Conservation (phyloP, 225 moss, liverwort and hornwort genomes). For the Physcomitrellopsis africana region DNA sequence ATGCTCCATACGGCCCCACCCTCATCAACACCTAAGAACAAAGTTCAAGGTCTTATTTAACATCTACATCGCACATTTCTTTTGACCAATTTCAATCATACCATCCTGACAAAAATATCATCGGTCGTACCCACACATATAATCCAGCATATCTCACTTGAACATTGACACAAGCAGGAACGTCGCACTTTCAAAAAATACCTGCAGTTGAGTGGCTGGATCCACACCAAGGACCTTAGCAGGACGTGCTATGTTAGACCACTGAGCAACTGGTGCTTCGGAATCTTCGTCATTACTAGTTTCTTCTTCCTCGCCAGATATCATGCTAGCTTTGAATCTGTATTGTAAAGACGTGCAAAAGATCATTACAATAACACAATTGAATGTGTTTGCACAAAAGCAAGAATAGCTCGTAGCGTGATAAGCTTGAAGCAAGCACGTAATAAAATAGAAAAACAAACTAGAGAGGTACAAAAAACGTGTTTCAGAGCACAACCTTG, state of each 20-base stretch:
- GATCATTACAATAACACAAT: constrained; percentile 20
- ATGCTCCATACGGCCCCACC: constrained; percentile 87
- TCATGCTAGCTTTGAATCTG: constrained; percentile 82
- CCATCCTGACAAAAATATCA: not conserved
- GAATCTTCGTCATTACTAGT: constrained; percentile 66
- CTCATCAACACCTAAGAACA: constrained; percentile 65
- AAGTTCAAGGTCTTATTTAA: not conserved
- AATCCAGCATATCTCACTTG: not conserved
- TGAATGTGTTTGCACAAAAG: no score
- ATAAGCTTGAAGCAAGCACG: not conserved
- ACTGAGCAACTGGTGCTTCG: constrained; percentile 29
- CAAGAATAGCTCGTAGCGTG: not conserved
- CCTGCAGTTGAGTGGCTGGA: constrained; percentile 54
- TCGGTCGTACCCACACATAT: not conserved
- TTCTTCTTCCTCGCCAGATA: constrained; percentile 63
- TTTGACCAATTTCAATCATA: constrained; percentile 15
- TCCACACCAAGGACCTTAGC: constrained; percentile 73
- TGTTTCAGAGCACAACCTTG: no score
- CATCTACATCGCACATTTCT: not conserved
- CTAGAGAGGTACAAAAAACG: no score
- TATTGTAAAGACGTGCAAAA: constrained; percentile 5
- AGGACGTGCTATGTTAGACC: constrained; percentile 49
- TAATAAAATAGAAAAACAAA: not conserved
- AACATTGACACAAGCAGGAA: constrained; percentile 7
- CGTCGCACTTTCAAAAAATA: constrained; percentile 13